A percentile compares a stretch with the other conserved stretches of the same genome.
Conservation (phyloP, 1,284 basidiomycete genomes). For the Cryptococcus deneoformans region DNA sequence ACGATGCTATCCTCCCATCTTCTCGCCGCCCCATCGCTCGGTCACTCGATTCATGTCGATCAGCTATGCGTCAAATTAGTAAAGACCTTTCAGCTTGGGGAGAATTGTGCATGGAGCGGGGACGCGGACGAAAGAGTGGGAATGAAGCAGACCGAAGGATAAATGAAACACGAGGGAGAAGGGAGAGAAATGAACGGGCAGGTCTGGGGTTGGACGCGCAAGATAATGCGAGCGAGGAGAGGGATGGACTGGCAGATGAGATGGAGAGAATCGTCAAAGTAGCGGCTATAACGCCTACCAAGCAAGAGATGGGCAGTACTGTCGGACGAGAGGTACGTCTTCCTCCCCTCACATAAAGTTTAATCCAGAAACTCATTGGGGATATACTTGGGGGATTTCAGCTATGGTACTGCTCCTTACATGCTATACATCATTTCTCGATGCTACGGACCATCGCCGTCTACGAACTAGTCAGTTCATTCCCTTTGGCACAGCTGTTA, state of each 20-base stretch:
- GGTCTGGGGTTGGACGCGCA: conserved; percentile 10
- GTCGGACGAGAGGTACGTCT: conserved; percentile 41
- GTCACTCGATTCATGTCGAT: conserved; percentile 21
- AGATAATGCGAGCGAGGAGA: neutral
- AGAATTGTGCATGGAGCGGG: neutral
- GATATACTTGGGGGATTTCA: conserved; percentile 3
- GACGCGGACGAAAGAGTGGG: neutral
- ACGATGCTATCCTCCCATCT: conserved; percentile 33
- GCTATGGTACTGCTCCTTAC: conserved; percentile 46
- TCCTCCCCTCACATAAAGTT: too few relatives aligned
- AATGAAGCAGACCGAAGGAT: neutral
- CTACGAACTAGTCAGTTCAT: conserved; percentile 40
- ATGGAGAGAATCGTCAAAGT: conserved; percentile 30
- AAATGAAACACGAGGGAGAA: neutral
- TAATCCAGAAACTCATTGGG: too few relatives aligned
- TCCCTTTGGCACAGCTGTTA: neutral
- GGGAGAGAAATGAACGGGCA: neutral
- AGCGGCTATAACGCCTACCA: conserved; percentile 38
- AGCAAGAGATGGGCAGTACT: conserved; percentile 35
- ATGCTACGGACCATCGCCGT: conserved; percentile 47
- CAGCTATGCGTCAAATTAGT: conserved; percentile 23
- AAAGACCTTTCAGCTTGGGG: conserved; percentile 26
- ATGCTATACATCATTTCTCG: conserved; percentile 46
- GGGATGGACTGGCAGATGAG: conserved; percentile 17
- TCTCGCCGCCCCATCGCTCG: conserved; percentile 27